Evolutionary conservation across 73 alveolate species (phyloP).

Genomic region (Paramecium tetraurelia): DNA sequence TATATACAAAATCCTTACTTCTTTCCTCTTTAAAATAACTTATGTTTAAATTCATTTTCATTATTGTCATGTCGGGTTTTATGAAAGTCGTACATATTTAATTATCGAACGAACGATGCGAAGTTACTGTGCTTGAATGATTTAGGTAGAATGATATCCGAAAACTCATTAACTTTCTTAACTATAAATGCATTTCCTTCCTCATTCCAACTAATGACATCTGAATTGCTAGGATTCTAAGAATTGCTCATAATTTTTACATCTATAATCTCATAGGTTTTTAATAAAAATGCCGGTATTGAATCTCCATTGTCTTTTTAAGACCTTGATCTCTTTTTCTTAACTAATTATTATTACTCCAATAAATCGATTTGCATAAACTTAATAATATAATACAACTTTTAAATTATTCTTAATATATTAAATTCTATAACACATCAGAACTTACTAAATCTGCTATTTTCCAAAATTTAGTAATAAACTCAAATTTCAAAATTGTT

Average conservation of each 20-base stretch:
- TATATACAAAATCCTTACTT: neutral
- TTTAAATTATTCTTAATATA: neutral
- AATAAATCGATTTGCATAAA: neutral
- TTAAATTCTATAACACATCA: neutral
- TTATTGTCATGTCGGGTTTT: conserved; percentile 65
- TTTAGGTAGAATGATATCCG: conserved; percentile 94
- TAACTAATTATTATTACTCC: conserved; percentile 7
- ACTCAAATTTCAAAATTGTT: too few relatives aligned
- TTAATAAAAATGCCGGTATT: conserved; percentile 37
- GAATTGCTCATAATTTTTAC: neutral
- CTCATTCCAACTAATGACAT: conserved; percentile 95
- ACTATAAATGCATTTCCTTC: conserved; percentile 90
- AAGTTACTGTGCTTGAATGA: conserved; percentile 95
- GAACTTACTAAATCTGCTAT: neutral
- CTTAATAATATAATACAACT: neutral
- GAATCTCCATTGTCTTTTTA: neutral
- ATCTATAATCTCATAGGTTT: conserved; percentile 26
- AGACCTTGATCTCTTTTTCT: conserved; percentile 42
- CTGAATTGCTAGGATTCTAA: conserved; percentile 76
- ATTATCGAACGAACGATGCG: conserved; percentile 96
- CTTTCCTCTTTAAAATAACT: conserved; percentile 56
- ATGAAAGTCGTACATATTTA: conserved; percentile 93
- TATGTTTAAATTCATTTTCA: conserved; percentile 63
- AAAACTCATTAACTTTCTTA: conserved; percentile 88
- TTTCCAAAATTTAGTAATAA: neutral